Conservation (phyloP, 306 rosid species). For the Potentilla sterilis region DNA sequence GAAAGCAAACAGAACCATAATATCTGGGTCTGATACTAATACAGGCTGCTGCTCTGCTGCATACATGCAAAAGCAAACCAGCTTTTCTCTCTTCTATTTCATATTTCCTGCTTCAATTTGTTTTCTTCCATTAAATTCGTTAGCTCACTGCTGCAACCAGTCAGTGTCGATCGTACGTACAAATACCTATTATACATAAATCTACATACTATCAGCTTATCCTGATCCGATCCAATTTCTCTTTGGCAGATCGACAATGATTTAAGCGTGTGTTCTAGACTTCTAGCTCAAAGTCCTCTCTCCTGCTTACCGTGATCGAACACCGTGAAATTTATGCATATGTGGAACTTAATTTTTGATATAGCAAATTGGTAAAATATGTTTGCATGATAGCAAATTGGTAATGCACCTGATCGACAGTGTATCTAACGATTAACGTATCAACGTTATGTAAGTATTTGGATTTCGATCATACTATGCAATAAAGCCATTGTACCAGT, state of each 20-base stretch:
- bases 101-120: background rate
- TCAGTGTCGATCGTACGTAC: slow-evolving; percentile 19
- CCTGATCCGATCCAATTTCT: slow-evolving; percentile 16
- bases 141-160: slow-evolving; percentile 20
- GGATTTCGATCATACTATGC: background rate
- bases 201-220: background rate
- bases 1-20: background rate
- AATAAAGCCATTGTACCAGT: background rate
- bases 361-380: no score
- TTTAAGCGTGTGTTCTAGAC: background rate
- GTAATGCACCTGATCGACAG: background rate
- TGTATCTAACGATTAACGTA: no score
- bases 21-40: background rate
- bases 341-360: no score
- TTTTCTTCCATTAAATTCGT: slow-evolving; percentile 2
- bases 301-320: no score
- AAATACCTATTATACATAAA: no score
- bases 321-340: no score
- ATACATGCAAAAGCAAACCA: background rate
- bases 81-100: background rate
- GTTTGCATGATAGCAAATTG: no score
- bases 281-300: no score
- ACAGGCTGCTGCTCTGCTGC: background rate
- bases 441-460: no score
- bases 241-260: background rate